These are phyloP conservation scores for Bothriochloa decipiens DNA, from an alignment of 176 grass and related monocot genomes.

Conservation along the genomic window DNA sequence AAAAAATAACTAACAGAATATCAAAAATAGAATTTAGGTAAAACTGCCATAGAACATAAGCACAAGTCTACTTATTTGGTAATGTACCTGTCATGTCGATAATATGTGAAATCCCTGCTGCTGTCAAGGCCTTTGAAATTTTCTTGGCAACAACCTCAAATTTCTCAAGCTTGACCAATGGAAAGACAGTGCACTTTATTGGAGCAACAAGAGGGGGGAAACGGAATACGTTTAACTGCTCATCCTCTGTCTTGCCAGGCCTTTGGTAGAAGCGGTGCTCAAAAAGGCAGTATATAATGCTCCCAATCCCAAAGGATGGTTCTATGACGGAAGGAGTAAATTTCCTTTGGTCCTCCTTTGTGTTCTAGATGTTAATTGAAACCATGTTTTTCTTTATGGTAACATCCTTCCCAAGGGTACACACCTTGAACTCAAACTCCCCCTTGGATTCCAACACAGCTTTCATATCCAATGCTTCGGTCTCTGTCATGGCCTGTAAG, in stretches of 20 bases:
- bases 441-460: constrained; percentile 70
- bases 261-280: constrained; percentile 87
- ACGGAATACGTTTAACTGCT: constrained; percentile 83
- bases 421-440: constrained; percentile 78
- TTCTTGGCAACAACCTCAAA: constrained; percentile 80
- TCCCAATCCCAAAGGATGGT: constrained; percentile 94
- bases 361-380: constrained; percentile 83
- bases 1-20: not conserved
- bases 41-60: constrained; percentile 5
- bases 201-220: constrained; percentile 87
- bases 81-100: constrained; percentile 82
- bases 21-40: not conserved
- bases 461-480: constrained; percentile 87
- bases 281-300: constrained; percentile 89
- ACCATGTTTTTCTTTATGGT: constrained; percentile 81
- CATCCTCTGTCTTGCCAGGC: constrained; percentile 69
- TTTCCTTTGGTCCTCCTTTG: constrained; percentile 82
- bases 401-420: constrained; percentile 77
- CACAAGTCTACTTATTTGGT: not conserved
- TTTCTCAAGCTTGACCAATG: constrained; percentile 74
- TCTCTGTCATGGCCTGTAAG: constrained; percentile 67
- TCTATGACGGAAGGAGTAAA: constrained; percentile 98
- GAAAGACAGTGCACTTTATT: constrained; percentile 91
- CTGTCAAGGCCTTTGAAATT: constrained; percentile 75
- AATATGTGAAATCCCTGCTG: constrained; percentile 78